A percentile compares a stretch with the other conserved stretches of the same genome.
These are phyloP conservation scores for Aspergillus cejpii DNA, from an alignment of 2,329 filamentous ascomycete species.

Conservation along the genomic window DNA sequence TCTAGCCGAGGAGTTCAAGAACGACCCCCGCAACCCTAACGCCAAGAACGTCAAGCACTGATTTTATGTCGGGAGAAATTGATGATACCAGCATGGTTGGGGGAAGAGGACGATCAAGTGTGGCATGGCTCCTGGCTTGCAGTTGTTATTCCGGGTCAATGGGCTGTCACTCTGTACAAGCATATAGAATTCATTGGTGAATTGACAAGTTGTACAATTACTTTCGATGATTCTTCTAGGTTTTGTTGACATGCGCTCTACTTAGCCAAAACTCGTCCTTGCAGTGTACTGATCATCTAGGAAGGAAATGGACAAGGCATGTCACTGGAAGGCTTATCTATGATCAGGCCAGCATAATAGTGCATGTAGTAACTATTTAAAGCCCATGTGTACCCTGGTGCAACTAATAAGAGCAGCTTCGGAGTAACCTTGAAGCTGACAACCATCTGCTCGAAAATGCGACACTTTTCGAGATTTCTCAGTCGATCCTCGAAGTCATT, in stretches of 20 bases:
- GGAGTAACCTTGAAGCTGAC: too few relatives aligned
- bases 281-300: not conserved
- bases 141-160: slow-evolving; percentile 22
- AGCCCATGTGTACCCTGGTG: too few relatives aligned
- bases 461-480: too few relatives aligned
- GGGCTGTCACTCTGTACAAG: slow-evolving; percentile 34
- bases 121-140: slow-evolving; percentile 17
- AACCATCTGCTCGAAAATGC: too few relatives aligned
- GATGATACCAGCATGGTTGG: slow-evolving; percentile 17
- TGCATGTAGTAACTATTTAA: too few relatives aligned
- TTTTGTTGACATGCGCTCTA: not conserved
- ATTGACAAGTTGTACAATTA: slow-evolving; percentile 38
- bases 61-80: slow-evolving; percentile 15
- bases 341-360: too few relatives aligned
- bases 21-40: slow-evolving; percentile 77
- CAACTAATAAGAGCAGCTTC: too few relatives aligned
- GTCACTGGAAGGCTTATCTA: too few relatives aligned
- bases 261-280: not conserved
- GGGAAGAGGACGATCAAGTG: slow-evolving; percentile 14
- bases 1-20: slow-evolving; percentile 87
- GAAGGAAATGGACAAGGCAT: not conserved
- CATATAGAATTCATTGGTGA: slow-evolving; percentile 37
- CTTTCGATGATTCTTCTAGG: slow-evolving; percentile 2
- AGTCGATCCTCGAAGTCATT: too few relatives aligned
- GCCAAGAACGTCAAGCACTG: slow-evolving; percentile 36